phyloP scores from a whole-genome alignment of 768 basidiomycete genomes.

The Pleurotus pulmonarius region DNA sequence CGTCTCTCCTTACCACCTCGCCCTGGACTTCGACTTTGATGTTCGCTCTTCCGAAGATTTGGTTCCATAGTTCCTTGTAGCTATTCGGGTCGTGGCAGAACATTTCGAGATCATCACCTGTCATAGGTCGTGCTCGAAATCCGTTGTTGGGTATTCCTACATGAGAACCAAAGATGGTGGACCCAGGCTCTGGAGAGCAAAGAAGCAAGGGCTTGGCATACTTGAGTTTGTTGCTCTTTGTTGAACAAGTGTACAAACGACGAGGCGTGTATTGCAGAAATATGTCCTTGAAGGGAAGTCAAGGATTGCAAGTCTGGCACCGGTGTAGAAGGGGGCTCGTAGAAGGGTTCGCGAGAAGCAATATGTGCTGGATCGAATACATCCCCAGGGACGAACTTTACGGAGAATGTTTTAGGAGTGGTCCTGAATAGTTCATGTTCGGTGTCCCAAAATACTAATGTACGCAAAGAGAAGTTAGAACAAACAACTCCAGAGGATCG shows the following conservation, averaged over 20 bases:
- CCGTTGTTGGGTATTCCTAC: constrained; percentile 29
- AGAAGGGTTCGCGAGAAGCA: constrained; percentile 21
- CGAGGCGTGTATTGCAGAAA: constrained; percentile 47
- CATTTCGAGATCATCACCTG: constrained; percentile 12
- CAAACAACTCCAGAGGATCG: background rate
- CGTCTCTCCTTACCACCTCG: constrained; percentile 9
- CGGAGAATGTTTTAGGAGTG: constrained; percentile 48
- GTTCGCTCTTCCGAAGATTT: constrained; percentile 26
- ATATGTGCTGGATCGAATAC: constrained; percentile 44
- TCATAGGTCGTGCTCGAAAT: background rate
- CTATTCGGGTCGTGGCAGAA: constrained; percentile 34
- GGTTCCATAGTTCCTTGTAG: constrained; percentile 32
- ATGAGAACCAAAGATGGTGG: constrained; percentile 43
- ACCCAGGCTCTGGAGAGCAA: constrained; percentile 40
- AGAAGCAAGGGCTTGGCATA: constrained; percentile 38
- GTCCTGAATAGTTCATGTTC: constrained; percentile 60
- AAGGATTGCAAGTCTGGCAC: constrained; percentile 25
- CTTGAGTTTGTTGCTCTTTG: constrained; percentile 30
- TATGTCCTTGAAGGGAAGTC: constrained; percentile 37
- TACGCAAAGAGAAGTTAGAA: no score
- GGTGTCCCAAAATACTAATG: constrained; percentile 53
- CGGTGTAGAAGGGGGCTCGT: constrained; percentile 16
- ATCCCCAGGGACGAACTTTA: constrained; percentile 53
- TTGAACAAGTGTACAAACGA: constrained; percentile 53
- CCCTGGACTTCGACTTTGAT: constrained; percentile 26